A percentile compares a stretch with the other conserved stretches of the same genome.
Conservation (phyloP, 768 basidiomycete species). For the Lenzites betulinus region DNA sequence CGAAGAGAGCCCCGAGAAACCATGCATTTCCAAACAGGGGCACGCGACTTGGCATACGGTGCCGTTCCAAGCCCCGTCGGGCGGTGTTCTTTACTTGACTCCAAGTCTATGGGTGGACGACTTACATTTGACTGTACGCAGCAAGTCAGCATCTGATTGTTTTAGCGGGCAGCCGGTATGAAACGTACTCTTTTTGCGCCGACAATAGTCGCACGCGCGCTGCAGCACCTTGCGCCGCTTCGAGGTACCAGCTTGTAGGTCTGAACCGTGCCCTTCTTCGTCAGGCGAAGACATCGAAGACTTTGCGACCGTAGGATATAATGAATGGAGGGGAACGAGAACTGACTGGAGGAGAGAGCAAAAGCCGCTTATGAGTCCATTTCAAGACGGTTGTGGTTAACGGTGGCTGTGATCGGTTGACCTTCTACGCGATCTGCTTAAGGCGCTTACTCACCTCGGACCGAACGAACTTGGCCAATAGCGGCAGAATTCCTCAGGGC, state of each 20-base stretch:
- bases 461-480: too few species aligned
- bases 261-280: background rate
- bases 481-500: too few species aligned
- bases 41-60: too few species aligned
- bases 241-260: background rate
- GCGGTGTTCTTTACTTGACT: too few species aligned
- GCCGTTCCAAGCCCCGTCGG: background rate
- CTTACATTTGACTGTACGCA: slow-evolving; percentile 61
- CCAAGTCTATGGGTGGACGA: background rate
- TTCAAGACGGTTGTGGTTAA: too few species aligned
- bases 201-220: slow-evolving; percentile 16
- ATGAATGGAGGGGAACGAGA: background rate
- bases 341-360: background rate
- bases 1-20: too few species aligned
- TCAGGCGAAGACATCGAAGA: background rate
- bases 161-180: background rate
- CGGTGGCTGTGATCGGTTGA: too few species aligned
- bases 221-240: slow-evolving; percentile 8
- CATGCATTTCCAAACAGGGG: too few species aligned
- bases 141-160: background rate
- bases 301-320: background rate
- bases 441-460: too few species aligned
- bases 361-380: background rate
- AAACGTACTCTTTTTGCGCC: slow-evolving; percentile 14
- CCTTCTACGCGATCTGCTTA: too few species aligned